Evolutionary conservation across 2,329 filamentous ascomycete genomes (phyloP).

Genomic region (Fusarium dimerum): DNA sequence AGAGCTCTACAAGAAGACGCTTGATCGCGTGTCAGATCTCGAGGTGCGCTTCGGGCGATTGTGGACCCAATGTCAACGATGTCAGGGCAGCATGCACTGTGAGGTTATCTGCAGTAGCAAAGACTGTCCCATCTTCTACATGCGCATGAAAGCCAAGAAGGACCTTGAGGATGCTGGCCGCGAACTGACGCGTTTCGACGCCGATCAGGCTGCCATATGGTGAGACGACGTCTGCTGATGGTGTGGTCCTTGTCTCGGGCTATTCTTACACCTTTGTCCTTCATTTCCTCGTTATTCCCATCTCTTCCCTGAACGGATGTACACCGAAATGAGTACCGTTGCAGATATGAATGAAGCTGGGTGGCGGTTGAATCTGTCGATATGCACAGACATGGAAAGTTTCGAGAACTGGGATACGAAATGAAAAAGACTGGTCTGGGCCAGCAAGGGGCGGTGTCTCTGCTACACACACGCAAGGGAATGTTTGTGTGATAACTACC

Average conservation of each 20-base stretch:
- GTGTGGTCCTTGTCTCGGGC: not conserved
- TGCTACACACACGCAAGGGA: slow-evolving; percentile 9
- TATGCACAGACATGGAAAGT: slow-evolving; percentile 8
- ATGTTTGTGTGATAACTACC: slow-evolving; percentile 11
- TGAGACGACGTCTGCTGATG: slow-evolving; percentile 27
- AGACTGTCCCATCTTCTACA: slow-evolving; percentile 99
- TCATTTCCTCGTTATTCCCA: slow-evolving; percentile 1
- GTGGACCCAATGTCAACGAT: slow-evolving; percentile 98
- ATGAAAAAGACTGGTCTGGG: slow-evolving; percentile 12
- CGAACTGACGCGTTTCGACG: slow-evolving; percentile 87
- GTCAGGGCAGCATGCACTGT: slow-evolving; percentile 96
- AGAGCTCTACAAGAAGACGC: slow-evolving; percentile 89
- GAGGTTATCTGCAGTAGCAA: slow-evolving; percentile 96
- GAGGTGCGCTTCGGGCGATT: slow-evolving; percentile 90
- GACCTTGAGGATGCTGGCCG: slow-evolving; percentile 94
- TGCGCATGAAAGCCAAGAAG: slow-evolving; percentile 99
- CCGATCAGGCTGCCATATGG: slow-evolving; percentile 71
- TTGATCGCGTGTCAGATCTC: slow-evolving; percentile 85
- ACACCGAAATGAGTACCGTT: not conserved
- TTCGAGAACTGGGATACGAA: slow-evolving; percentile 6
- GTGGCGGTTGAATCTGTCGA: slow-evolving; percentile 1
- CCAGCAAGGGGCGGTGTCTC: slow-evolving; percentile 6
- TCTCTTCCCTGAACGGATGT: slow-evolving; percentile 4
- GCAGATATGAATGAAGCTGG: slow-evolving; percentile 1
- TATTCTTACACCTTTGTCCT: not conserved